phyloP scores from a whole-genome alignment of 805 yeast species.

The Candida taoyuanica region DNA sequence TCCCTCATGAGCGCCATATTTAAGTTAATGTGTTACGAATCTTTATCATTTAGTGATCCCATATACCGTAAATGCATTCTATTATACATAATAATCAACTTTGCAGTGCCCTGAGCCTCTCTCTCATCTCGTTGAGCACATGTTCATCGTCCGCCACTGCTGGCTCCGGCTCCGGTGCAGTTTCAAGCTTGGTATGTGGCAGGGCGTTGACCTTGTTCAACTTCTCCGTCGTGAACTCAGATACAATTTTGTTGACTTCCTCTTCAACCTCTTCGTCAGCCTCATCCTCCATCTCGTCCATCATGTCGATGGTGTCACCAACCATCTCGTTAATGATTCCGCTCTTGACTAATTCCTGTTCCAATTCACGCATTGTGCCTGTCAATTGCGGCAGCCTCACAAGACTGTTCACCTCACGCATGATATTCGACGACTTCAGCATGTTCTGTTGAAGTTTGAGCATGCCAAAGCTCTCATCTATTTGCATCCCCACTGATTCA shows the following conservation, averaged over 20 bases:
- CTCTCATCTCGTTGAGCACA: conserved; percentile 81
- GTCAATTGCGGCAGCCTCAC: conserved; percentile 75
- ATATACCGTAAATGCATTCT: too few relatives aligned
- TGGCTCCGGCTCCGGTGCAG: conserved; percentile 18
- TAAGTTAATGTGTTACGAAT: too few relatives aligned
- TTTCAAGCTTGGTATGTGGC: conserved; percentile 28
- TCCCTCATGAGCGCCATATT: neutral
- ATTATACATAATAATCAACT: neutral
- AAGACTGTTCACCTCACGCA: conserved; percentile 83
- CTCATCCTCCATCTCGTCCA: conserved; percentile 62
- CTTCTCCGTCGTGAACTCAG: conserved; percentile 40
- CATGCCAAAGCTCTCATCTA: conserved; percentile 88
- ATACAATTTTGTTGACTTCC: conserved; percentile 58
- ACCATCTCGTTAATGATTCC: conserved; percentile 94
- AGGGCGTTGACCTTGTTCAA: conserved; percentile 33
- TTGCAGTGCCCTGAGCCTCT: conserved; percentile 81
- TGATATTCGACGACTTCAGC: conserved; percentile 70
- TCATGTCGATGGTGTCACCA: conserved; percentile 75
- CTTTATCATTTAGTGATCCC: too few relatives aligned
- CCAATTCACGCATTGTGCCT: conserved; percentile 78
- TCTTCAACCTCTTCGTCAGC: conserved; percentile 61
- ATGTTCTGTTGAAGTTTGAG: conserved; percentile 77
- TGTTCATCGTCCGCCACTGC: conserved; percentile 73
- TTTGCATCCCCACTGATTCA: conserved; percentile 80
- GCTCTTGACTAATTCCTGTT: conserved; percentile 79